A percentile compares a stretch with the other conserved stretches of the same genome.
Evolutionary conservation across 2,329 filamentous ascomycete genomes (phyloP).

Genomic region (Helicocarpus griseus): DNA sequence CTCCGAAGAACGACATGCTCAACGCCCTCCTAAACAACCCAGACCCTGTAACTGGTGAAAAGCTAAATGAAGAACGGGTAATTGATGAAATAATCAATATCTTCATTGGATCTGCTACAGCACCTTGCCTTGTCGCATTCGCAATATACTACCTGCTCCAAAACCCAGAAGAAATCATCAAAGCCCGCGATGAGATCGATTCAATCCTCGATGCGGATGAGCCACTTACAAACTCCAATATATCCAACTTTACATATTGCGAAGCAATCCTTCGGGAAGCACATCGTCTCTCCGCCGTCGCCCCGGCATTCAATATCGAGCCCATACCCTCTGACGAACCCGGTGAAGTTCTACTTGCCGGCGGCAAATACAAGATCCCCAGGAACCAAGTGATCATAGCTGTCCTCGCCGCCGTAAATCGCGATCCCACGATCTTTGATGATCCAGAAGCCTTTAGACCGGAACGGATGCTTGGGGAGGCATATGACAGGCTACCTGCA

Average conservation of each 20-base stretch:
- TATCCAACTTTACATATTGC: slow-evolving; percentile 57
- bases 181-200: slow-evolving; percentile 60
- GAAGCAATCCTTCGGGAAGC: slow-evolving; percentile 58
- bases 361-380: slow-evolving; percentile 52
- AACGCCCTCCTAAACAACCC: slow-evolving; percentile 48
- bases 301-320: slow-evolving; percentile 47
- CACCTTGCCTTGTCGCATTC: slow-evolving; percentile 57
- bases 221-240: slow-evolving; percentile 45
- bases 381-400: slow-evolving; percentile 43
- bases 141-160: slow-evolving; percentile 56
- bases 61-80: slow-evolving; percentile 50
- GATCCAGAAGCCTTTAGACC: slow-evolving; percentile 58
- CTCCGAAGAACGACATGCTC: slow-evolving; percentile 51
- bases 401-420: slow-evolving; percentile 49
- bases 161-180: slow-evolving; percentile 49
- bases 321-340: slow-evolving; percentile 40
- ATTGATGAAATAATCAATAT: slow-evolving; percentile 62
- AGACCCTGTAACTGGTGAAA: slow-evolving; percentile 53
- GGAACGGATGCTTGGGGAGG: slow-evolving; percentile 62
- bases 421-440: slow-evolving; percentile 54
- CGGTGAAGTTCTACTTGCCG: slow-evolving; percentile 41
- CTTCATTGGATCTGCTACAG: slow-evolving; percentile 59
- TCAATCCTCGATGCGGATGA: slow-evolving; percentile 52
- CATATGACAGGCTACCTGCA: slow-evolving; percentile 54
- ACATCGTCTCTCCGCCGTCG: slow-evolving; percentile 52